Evolutionary conservation across 306 rosid species (phyloP).

Genomic region (Senna tora): DNA sequence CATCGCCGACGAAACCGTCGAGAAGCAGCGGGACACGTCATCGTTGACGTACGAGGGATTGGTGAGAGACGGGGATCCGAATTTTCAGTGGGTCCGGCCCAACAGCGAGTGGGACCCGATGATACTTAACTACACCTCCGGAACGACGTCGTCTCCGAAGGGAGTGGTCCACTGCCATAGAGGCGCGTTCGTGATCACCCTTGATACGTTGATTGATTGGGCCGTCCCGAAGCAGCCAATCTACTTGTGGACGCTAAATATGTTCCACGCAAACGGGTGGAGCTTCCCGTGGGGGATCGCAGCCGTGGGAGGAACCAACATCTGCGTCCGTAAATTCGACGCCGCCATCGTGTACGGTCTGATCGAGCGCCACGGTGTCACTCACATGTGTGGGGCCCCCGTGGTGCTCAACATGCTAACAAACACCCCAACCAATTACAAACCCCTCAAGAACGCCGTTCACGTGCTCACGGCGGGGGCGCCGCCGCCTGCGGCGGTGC

Average conservation of each 20-base stretch:
- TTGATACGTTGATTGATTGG: slow-evolving; percentile 56
- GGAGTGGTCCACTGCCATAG: slow-evolving; percentile 72
- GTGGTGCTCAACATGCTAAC: slow-evolving; percentile 75
- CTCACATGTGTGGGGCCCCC: slow-evolving; percentile 80
- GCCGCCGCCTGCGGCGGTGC: slow-evolving; percentile 63
- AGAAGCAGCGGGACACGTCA: background rate
- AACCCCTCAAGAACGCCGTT: slow-evolving; percentile 44
- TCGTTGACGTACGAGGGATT: slow-evolving; percentile 50
- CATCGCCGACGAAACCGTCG: slow-evolving; percentile 37
- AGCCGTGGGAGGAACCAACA: slow-evolving; percentile 66
- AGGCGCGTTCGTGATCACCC: slow-evolving; percentile 42
- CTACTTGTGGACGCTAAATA: slow-evolving; percentile 62
- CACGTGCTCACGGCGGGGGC: slow-evolving; percentile 71
- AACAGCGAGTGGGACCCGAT: slow-evolving; percentile 66
- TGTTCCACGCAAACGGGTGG: slow-evolving; percentile 87
- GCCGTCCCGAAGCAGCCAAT: slow-evolving; percentile 51
- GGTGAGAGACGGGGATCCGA: slow-evolving; percentile 44
- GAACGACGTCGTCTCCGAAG: slow-evolving; percentile 77
- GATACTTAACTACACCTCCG: slow-evolving; percentile 61
- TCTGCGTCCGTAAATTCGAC: slow-evolving; percentile 62
- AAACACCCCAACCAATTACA: slow-evolving; percentile 37
- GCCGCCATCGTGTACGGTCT: slow-evolving; percentile 36
- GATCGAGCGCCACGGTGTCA: slow-evolving; percentile 53
- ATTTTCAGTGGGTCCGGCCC: slow-evolving; percentile 51
- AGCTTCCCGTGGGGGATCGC: slow-evolving; percentile 70